Base-by-base conservation (phyloP, 164 flowering plant genomes). In the Taxillus chinensis region DNA sequence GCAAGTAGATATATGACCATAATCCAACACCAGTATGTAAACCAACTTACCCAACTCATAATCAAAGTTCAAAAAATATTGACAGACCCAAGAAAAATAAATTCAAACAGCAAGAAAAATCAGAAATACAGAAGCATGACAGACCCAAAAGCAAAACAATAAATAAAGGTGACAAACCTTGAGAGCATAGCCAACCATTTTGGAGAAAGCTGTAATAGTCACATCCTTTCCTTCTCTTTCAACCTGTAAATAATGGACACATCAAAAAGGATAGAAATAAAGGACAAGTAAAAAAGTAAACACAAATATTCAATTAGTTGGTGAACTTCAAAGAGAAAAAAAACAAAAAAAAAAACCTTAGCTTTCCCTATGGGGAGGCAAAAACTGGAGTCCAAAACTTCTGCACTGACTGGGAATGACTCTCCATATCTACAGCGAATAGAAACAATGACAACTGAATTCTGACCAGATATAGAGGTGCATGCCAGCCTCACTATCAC, bases 281-380 rank as follows among this genome's bases (percentile, higher is more conserved):
- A 27, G 27, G 27, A 27, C 27, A 27, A 27, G 27, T 27, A 6
- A 16, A 55, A 13, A 8, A 40, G 55, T 37, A 10, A 5, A 3
- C 14, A 43, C 51, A 54, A 27, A 27, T 2, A 27, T 27, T 27
- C 27, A 27, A 27, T 27, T 27, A 27, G 27, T 14, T 40, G 3
- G 43, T 5, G 52, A 53, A 27, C 27, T 27, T 27, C 27, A 27
- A 27, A 27, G 27, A 27, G 27, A 27, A 27, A 27, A 27, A 38
- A 45, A 37, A 27, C 42, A 40, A 61, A 59, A 27, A 15, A 54
- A 37, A 49, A 63, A 67, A 89, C 96, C 92, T 87, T 89, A 10
- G 98, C 99, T 77, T 93, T 86, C 60, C 95, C 97, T 11, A 90
- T 90, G 14, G 95, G 97, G 60, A 85, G 79, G 67, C 79, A 81